Evolutionary conservation across 2,329 filamentous ascomycete species (phyloP), one percentile per base, ranked within the genome.

Genomic region (Grosmannia penicillata): DNA sequence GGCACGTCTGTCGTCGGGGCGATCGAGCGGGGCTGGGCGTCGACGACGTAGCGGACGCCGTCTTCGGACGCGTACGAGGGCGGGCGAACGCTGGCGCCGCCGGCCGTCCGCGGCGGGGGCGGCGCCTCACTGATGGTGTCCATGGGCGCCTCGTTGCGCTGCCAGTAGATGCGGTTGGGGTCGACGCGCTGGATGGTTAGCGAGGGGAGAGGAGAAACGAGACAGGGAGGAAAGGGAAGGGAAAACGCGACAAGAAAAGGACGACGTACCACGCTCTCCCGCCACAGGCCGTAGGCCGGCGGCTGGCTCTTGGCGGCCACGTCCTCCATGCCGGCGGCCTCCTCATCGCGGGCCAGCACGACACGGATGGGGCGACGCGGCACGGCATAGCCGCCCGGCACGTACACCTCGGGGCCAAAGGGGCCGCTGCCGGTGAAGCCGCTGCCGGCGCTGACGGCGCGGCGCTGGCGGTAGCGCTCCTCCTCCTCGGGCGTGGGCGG

Each of bases 231-330:
- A 25, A 4, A 26, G 4, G 4, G 18, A 4, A n/a, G 24, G 13
- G 11, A 29, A 15, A 18, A 15, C 9, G n/a, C 32, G 9, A 27
- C 19, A 15, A 15, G 23, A n/a, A 23, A 13, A 13, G 9, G 7
- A 8, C 30, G 3, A 75, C 78, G 56, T 68, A 83, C 78, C 57
- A 91, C 82, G 51, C 80, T 89, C 55, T 78, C 77, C 37, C 84
- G 68, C 82, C 84, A 93, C 1, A 85, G 61, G 0, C 86, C 86
- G 53, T 94, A 94, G 3, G 84, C 84, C 0, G 87, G 86, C 4
- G 87, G 86, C 8, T 76, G 73, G 17, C 67, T 47, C 48, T 76
- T 75, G 30, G 61, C 59, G 0, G 68, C 60, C 42, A 74, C 68
- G 36, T 64, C 70, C 40, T 72, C 66, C 38, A 66, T 55, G 4